Conservation (phyloP, 345 rosid genomes). For the Melastoma malabathricum region DNA sequence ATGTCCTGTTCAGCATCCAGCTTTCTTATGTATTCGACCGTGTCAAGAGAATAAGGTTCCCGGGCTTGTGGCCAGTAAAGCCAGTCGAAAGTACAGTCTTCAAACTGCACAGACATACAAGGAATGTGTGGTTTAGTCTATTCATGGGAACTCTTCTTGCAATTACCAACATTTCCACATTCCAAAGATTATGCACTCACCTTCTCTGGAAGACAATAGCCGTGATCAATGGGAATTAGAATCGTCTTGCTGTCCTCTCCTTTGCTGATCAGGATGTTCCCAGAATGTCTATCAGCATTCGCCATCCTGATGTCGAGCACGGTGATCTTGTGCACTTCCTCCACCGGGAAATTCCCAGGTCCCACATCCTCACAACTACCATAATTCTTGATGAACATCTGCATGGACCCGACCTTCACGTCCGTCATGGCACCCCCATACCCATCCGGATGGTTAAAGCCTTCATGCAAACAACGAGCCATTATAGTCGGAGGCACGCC, state of each 20-base stretch:
- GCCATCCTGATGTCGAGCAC: conserved; percentile 84
- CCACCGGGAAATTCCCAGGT: conserved; percentile 63
- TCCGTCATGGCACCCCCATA: conserved; percentile 16
- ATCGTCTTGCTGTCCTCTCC: conserved; percentile 40
- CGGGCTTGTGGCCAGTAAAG: conserved; percentile 95
- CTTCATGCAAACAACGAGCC: conserved; percentile 61
- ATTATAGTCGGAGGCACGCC: conserved; percentile 86
- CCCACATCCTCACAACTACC: conserved; percentile 89
- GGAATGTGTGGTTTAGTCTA: not conserved
- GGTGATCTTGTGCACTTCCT: conserved; percentile 81
- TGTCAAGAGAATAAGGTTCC: conserved; percentile 44
- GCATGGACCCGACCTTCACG: conserved; percentile 75
- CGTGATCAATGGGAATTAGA: conserved; percentile 92
- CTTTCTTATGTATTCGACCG: conserved; percentile 47
- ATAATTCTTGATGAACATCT: conserved; percentile 73
- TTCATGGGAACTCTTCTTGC: not conserved
- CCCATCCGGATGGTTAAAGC: conserved; percentile 57
- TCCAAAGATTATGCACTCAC: conserved; percentile 33
- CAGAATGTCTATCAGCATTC: conserved; percentile 87
- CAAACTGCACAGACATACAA: conserved; percentile 37
- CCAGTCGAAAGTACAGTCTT: conserved; percentile 97
- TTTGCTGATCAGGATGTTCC: conserved; percentile 56
- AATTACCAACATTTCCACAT: not conserved
- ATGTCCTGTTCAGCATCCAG: conserved; percentile 71
- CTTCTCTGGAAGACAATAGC: conserved; percentile 81